A percentile compares a stretch with the other conserved stretches of the same genome.
Conservation (phyloP, 768 basidiomycete genomes). For the Russula sp. region DNA sequence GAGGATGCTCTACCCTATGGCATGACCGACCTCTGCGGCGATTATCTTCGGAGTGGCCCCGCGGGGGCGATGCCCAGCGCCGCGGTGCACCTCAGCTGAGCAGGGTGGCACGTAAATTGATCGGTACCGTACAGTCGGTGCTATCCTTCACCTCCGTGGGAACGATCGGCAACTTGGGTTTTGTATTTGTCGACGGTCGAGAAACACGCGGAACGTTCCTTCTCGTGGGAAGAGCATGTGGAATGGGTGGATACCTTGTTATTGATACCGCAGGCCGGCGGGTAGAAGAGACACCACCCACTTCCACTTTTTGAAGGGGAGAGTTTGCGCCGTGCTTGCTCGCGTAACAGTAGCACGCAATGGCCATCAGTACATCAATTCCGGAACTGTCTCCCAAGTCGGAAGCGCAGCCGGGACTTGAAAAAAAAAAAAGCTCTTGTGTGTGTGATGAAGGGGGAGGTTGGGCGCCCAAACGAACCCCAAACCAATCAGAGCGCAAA, state of each 20-base stretch:
- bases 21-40: background rate
- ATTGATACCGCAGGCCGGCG: background rate
- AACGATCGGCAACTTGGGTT: constrained; percentile 11
- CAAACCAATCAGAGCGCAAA: background rate
- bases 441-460: too few relatives aligned
- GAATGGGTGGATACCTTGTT: background rate
- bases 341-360: background rate
- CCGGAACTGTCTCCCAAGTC: background rate
- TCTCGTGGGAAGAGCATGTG: constrained; percentile 5
- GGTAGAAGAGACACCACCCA: background rate
- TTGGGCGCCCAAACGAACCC: too few relatives aligned
- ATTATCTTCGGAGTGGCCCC: background rate
- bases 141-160: constrained; percentile 8
- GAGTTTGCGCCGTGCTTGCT: background rate
- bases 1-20: background rate
- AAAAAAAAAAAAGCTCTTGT: too few relatives aligned
- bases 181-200: constrained; percentile 2
- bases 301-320: background rate
- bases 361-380: background rate
- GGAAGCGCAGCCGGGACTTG: background rate
- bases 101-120: constrained; percentile 11
- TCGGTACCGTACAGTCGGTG: constrained; percentile 14
- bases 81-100: background rate
- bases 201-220: background rate
- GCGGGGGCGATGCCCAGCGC: constrained; percentile 4